A percentile compares a stretch with the other conserved stretches of the same genome.
Evolutionary conservation across 345 rosid species (phyloP).

Genomic region (Salix caprea): DNA sequence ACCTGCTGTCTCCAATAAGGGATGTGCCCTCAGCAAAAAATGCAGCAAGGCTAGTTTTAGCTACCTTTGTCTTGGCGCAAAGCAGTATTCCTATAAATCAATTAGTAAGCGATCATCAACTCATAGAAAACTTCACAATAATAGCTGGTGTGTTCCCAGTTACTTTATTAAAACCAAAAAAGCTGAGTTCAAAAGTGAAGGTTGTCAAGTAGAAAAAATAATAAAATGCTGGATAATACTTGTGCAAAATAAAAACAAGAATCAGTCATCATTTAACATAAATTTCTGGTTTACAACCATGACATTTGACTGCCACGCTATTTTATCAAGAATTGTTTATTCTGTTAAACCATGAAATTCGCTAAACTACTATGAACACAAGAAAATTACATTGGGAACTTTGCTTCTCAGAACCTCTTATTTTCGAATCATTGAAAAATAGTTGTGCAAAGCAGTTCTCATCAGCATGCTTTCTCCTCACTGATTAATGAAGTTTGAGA

Average conservation of each 20-base stretch:
- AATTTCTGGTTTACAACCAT: background rate
- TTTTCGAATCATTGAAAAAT: background rate
- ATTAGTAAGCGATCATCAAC: constrained; percentile 12
- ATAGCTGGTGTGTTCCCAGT: background rate
- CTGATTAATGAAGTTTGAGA: background rate
- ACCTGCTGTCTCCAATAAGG: constrained; percentile 48
- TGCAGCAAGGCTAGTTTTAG: constrained; percentile 68
- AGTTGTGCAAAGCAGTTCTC: background rate
- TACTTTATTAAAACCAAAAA: background rate
- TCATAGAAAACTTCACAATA: background rate
- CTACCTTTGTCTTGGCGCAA: constrained; percentile 82
- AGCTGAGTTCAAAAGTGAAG: background rate
- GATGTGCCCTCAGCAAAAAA: constrained; percentile 86
- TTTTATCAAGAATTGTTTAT: background rate
- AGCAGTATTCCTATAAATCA: constrained; percentile 66
- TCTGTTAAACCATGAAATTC: background rate
- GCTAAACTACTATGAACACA: background rate
- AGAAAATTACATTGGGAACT: background rate
- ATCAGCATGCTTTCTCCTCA: background rate
- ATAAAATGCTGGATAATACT: background rate
- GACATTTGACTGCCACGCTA: background rate
- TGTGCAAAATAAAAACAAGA: background rate
- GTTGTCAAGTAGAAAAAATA: background rate
- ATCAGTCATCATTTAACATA: background rate
- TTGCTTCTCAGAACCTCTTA: background rate